Evolutionary conservation across 345 rosid species (phyloP).

Genomic region (Hibiscus mutabilis): DNA sequence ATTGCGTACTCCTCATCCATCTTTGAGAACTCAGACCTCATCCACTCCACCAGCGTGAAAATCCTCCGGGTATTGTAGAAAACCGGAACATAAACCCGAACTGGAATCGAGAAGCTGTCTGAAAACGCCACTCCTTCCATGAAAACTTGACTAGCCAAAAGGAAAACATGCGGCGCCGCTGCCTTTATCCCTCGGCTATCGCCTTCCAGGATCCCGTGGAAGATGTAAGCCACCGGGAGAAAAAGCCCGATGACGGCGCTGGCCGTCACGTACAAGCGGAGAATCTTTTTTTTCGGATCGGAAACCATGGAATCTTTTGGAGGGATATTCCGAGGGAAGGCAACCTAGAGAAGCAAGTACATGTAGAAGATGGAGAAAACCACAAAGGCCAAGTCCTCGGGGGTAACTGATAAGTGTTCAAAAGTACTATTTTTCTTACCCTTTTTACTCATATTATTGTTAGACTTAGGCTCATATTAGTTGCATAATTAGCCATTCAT

Average conservation of each 20-base stretch:
- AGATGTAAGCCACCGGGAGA: conserved; percentile 63
- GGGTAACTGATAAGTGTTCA: too few relatives aligned
- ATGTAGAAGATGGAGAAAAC: conserved; percentile 46
- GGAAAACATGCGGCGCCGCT: conserved; percentile 78
- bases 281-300: conserved; percentile 32
- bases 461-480: too few relatives aligned
- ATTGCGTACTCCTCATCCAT: conserved; percentile 19
- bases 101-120: conserved; percentile 53
- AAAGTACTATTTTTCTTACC: too few relatives aligned
- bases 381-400: conserved; percentile 49
- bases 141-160: conserved; percentile 66
- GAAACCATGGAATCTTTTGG: conserved; percentile 19
- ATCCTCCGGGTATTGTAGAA: conserved; percentile 69
- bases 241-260: conserved; percentile 54
- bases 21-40: conserved; percentile 38
- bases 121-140: conserved; percentile 80
- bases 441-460: too few relatives aligned
- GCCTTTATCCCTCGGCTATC: conserved; percentile 65
- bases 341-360: conserved; percentile 45
- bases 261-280: conserved; percentile 39
- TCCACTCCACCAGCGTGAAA: conserved; percentile 60
- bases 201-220: conserved; percentile 65
- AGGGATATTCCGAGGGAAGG: conserved; percentile 44
- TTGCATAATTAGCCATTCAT: too few relatives aligned
- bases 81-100: conserved; percentile 69